Evolutionary conservation across 768 basidiomycete species (phyloP).

Genomic region (Mycena galericulata): DNA sequence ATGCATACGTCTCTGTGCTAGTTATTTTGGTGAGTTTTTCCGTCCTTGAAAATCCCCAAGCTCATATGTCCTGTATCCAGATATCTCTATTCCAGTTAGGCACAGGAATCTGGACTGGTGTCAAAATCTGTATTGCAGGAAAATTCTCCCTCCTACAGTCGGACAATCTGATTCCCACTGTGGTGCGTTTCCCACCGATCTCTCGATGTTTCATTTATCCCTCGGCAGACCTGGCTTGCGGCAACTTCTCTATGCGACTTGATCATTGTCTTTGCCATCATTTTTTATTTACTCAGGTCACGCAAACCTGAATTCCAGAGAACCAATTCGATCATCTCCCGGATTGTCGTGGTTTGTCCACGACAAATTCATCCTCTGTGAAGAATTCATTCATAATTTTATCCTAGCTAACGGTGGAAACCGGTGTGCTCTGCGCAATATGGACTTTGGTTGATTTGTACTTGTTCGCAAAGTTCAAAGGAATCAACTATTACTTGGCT

Average conservation of each 20-base stretch:
- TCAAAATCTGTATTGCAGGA: constrained; percentile 2
- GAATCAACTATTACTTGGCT: constrained; percentile 36
- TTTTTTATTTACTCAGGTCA: constrained; percentile 2
- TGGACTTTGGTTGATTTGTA: constrained; percentile 34
- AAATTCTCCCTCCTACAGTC: constrained; percentile 9
- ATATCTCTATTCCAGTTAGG: background rate
- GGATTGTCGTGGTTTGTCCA: constrained; percentile 3
- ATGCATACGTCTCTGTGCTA: background rate
- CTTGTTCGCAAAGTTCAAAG: constrained; percentile 34
- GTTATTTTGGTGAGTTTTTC: background rate
- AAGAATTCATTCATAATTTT: background rate
- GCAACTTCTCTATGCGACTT: constrained; percentile 19
- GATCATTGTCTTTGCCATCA: constrained; percentile 10
- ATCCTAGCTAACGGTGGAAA: constrained; percentile 34
- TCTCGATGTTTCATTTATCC: background rate
- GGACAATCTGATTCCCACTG: background rate
- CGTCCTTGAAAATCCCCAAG: background rate
- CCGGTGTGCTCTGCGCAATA: constrained; percentile 34
- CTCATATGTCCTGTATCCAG: background rate
- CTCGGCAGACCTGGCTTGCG: constrained; percentile 16
- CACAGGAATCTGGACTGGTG: constrained; percentile 10
- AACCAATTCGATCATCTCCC: background rate
- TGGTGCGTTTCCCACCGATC: background rate
- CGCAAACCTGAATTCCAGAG: background rate
- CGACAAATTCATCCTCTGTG: background rate